These are phyloP conservation scores for Diaporthe citri DNA, from an alignment of 2,329 filamentous ascomycete genomes.

Conservation along the genomic window DNA sequence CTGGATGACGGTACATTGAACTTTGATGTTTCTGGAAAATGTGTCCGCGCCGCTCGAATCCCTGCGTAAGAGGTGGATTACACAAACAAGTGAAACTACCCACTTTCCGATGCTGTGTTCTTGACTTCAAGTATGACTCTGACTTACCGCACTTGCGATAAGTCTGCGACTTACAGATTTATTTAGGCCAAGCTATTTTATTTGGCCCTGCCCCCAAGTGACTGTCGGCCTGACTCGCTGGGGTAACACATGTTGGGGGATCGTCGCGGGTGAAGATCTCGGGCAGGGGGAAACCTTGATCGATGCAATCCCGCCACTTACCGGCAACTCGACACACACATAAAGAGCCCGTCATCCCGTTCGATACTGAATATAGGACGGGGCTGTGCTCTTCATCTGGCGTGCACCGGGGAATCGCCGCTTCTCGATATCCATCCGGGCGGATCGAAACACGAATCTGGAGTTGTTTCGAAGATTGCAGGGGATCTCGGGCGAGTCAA, in stretches of 20 bases:
- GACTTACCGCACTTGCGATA: neutral
- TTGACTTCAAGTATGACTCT: neutral
- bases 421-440: neutral
- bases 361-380: neutral
- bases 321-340: neutral
- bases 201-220: neutral
- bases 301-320: neutral
- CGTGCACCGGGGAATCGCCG: neutral
- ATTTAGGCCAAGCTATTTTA: neutral
- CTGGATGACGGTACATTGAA: neutral
- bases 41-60: neutral
- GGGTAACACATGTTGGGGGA: constrained; percentile 1
- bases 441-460: neutral
- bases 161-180: no score
- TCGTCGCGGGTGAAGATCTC: constrained; percentile 5
- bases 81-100: neutral
- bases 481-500: constrained; percentile 7
- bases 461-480: constrained; percentile 21
- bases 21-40: neutral
- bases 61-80: neutral
- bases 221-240: constrained; percentile 1
- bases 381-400: neutral
- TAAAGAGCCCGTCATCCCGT: neutral
- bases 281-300: neutral
- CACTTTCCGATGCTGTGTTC: neutral